phyloP scores from a whole-genome alignment of 2,329 filamentous ascomycete species.

The Chrysosporium queenslandicum region DNA sequence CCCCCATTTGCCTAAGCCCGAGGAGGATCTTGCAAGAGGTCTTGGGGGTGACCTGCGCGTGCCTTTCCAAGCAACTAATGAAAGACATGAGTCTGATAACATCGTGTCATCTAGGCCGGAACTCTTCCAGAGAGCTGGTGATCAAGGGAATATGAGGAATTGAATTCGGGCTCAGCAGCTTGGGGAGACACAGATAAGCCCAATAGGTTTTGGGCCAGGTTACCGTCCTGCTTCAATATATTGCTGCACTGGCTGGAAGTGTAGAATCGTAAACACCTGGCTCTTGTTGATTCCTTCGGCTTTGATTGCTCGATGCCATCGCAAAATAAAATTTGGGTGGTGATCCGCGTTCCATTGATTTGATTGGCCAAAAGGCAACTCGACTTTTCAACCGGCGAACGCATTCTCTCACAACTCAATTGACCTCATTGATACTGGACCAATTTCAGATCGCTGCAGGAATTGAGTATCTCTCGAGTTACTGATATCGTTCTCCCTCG shows the following conservation, averaged over 20 bases:
- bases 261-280: no score
- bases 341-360: background rate
- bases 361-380: constrained; percentile 5
- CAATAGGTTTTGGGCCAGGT: no score
- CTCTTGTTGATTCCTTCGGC: no score
- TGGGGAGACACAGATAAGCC: background rate
- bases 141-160: background rate
- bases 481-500: background rate
- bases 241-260: no score
- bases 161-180: background rate
- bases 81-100: constrained; percentile 55
- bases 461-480: background rate
- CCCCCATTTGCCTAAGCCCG: background rate
- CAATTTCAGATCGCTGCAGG: background rate
- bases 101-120: constrained; percentile 43
- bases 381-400: background rate
- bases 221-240: no score
- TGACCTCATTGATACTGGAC: background rate
- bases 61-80: constrained; percentile 46
- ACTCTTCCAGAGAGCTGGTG: constrained; percentile 11
- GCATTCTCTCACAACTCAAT: background rate
- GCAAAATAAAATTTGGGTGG: constrained; percentile 12
- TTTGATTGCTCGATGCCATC: background rate
- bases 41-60: constrained; percentile 40
- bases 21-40: constrained; percentile 20